Conservation (phyloP, 129 eudicot genomes). For the Silybum marianum region DNA sequence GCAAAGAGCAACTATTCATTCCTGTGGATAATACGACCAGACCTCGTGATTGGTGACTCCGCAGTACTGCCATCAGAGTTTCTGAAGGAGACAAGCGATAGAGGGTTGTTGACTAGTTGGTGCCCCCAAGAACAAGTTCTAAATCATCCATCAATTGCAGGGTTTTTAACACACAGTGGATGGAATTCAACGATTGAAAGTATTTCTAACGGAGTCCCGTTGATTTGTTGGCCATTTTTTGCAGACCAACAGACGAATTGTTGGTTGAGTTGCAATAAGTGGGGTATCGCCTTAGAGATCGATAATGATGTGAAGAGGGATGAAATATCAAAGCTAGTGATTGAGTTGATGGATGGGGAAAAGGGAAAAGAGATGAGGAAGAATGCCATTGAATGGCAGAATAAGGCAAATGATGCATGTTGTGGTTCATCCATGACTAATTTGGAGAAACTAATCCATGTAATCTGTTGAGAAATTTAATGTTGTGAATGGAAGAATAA, state of each 20-base stretch:
- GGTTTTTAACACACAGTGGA: conserved; percentile 59
- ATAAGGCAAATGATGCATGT: conserved; percentile 45
- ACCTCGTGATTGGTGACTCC: conserved; percentile 44
- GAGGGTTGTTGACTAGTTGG: conserved; percentile 55
- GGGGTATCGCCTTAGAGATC: conserved; percentile 61
- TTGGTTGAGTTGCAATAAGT: conserved; percentile 47
- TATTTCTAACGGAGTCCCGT: conserved; percentile 45
- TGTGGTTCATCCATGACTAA: conserved; percentile 43
- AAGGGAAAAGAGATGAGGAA: conserved; percentile 43
- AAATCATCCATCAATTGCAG: conserved; percentile 47
- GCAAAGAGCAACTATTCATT: conserved; percentile 54
- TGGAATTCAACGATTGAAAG: conserved; percentile 67
- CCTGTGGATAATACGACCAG: conserved; percentile 62
- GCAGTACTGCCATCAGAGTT: conserved; percentile 44
- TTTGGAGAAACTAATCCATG: conserved; percentile 29
- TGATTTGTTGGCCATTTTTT: conserved; percentile 69
- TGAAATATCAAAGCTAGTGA: conserved; percentile 43
- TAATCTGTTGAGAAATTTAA: too few species aligned
- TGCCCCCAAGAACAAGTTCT: conserved; percentile 59
- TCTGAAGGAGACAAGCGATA: conserved; percentile 29
- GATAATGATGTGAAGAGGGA: conserved; percentile 50
- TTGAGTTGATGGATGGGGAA: conserved; percentile 47
- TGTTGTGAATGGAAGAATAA: too few species aligned
- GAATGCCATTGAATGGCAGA: conserved; percentile 52
- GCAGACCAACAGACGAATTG: conserved; percentile 64